Percentiles rank a stretch among this genome's conserved stretches.
phyloP scores from a whole-genome alignment of 306 rosid species.

The peach (Prunus persica) region DNA sequence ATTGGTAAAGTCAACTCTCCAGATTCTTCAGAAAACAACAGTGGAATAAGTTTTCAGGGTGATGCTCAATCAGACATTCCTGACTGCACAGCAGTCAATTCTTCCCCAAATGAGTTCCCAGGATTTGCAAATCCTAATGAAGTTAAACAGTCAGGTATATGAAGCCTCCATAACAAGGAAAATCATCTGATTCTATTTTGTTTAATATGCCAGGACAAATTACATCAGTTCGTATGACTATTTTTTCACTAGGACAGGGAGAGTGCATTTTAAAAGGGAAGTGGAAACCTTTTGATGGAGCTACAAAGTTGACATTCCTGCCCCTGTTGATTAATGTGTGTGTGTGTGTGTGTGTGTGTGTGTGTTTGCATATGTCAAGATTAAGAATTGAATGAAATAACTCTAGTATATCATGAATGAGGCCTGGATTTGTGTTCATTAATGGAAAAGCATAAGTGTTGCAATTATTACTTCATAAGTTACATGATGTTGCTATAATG shows the following conservation, averaged over 20 bases:
- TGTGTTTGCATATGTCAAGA: too few species aligned
- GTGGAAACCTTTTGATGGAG: neutral
- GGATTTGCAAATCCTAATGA: conserved; percentile 52
- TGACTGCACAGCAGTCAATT: conserved; percentile 30
- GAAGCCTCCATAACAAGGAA: conserved; percentile 4
- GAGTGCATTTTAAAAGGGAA: neutral
- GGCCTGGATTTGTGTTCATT: neutral
- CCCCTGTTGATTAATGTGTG: neutral
- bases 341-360: too few species aligned
- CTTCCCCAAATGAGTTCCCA: conserved; percentile 57
- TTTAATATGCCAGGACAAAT: neutral
- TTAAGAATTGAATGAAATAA: neutral
- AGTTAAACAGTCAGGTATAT: conserved; percentile 58
- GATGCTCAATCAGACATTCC: conserved; percentile 52
- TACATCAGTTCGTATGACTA: neutral
- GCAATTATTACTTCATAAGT: neutral
- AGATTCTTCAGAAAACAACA: conserved; percentile 38
- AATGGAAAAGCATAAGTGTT: neutral
- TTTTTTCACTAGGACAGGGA: neutral
- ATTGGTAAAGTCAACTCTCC: conserved; percentile 33
- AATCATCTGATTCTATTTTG: neutral
- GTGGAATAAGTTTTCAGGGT: conserved; percentile 38
- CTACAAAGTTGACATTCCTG: neutral
- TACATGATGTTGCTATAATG: neutral
- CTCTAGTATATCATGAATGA: neutral